Evolutionary conservation across 371 early-diverging fungal species (phyloP).

Genomic region (Mucor ambiguus): DNA sequence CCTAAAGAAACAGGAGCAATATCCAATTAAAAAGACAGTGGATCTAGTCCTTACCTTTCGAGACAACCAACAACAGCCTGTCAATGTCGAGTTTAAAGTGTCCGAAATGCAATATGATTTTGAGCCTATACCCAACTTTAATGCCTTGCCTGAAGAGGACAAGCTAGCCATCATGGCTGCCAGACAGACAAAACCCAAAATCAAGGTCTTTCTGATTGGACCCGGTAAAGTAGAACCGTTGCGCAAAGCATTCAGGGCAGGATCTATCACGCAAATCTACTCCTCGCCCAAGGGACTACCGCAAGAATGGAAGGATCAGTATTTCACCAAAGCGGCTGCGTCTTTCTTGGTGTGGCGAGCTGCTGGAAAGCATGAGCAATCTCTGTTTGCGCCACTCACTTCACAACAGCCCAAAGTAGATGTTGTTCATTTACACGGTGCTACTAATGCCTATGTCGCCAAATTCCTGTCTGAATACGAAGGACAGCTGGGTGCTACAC

Average conservation of each 20-base stretch:
- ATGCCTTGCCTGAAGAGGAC: conserved; percentile 11
- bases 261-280: conserved; percentile 52
- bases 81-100: conserved; percentile 49
- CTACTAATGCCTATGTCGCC: conserved; percentile 62
- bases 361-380: conserved; percentile 53
- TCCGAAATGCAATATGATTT: conserved; percentile 41
- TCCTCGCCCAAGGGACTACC: conserved; percentile 54
- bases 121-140: conserved; percentile 18
- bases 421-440: conserved; percentile 67
- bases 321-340: conserved; percentile 63
- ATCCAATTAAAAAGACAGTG: conserved; percentile 32
- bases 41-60: conserved; percentile 48
- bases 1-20: conserved; percentile 42
- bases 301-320: conserved; percentile 67
- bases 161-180: conserved; percentile 3
- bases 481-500: conserved; percentile 37
- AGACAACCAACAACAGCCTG: conserved; percentile 35
- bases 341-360: conserved; percentile 54
- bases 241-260: conserved; percentile 49
- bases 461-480: conserved; percentile 37
- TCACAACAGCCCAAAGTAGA: conserved; percentile 43
- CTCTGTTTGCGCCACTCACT: conserved; percentile 52
- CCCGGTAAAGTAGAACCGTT: conserved; percentile 53
- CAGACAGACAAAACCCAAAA: background rate
- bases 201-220: conserved; percentile 61